phyloP scores from a whole-genome alignment of 352 stramenopile genomes.

The Peronosclerospora sorghi region DNA sequence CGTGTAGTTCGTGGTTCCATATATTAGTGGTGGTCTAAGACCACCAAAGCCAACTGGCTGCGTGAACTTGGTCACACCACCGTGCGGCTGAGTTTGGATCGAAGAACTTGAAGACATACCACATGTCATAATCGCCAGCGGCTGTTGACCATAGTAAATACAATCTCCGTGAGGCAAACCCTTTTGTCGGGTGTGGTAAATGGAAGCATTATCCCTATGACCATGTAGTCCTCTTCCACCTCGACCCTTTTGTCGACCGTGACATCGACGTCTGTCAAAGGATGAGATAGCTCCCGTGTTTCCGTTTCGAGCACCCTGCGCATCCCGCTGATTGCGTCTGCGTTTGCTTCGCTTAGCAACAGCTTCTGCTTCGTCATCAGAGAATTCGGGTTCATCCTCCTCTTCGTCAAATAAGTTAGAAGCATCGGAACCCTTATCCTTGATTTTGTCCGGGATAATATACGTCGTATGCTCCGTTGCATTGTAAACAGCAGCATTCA shows the following conservation, averaged over 20 bases:
- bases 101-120: conserved; percentile 2
- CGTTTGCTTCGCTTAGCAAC: conserved; percentile 53
- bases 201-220: conserved; percentile 6
- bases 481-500: conserved; percentile 48
- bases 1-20: conserved; percentile 32
- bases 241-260: conserved; percentile 11
- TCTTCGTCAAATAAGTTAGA: conserved; percentile 85
- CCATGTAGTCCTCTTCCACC: conserved; percentile 2
- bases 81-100: conserved; percentile 32
- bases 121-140: conserved; percentile 3
- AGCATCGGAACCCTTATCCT: conserved; percentile 75
- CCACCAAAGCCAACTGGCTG: conserved; percentile 19
- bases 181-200: conserved; percentile 10
- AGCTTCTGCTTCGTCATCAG: conserved; percentile 74
- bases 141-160: conserved; percentile 6
- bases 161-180: conserved; percentile 3
- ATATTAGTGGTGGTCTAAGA: conserved; percentile 10
- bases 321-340: conserved; percentile 46
- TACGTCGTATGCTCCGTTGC: conserved; percentile 75
- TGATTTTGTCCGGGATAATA: conserved; percentile 62
- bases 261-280: conserved; percentile 5
- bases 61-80: conserved; percentile 42
- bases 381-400: conserved; percentile 61
- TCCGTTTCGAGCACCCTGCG: conserved; percentile 2
- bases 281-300: conserved; percentile 1